Conservation (phyloP, 2,329 filamentous ascomycete species). For the Diaporthe citri region DNA sequence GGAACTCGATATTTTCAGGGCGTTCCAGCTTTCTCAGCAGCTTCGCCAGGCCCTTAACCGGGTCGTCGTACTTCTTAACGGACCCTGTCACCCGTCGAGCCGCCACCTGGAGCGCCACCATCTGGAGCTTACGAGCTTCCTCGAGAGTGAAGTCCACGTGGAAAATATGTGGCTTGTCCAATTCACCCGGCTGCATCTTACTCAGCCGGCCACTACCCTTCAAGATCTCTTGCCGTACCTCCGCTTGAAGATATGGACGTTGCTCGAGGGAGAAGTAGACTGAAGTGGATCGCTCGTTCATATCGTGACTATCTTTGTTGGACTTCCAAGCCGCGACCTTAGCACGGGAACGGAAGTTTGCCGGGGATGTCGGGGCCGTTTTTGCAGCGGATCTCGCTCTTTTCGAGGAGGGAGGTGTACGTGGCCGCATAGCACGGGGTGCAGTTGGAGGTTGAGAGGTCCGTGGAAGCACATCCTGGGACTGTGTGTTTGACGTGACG, state of each 20-base stretch:
- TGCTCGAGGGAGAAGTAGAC: slow-evolving; percentile 33
- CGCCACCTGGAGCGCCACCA: slow-evolving; percentile 24
- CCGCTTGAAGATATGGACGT: slow-evolving; percentile 45
- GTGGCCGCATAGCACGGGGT: neutral
- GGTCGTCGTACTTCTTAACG: slow-evolving; percentile 37
- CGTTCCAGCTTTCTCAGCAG: slow-evolving; percentile 36
- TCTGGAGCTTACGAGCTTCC: slow-evolving; percentile 49
- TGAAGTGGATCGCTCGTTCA: neutral
- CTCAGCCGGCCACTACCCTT: slow-evolving; percentile 40
- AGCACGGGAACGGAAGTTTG: slow-evolving; percentile 39
- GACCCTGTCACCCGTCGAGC: slow-evolving; percentile 20
- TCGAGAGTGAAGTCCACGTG: slow-evolving; percentile 61
- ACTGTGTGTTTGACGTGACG: neutral
- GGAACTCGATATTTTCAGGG: neutral
- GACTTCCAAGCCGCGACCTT: slow-evolving; percentile 42
- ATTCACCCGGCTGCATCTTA: slow-evolving; percentile 18
- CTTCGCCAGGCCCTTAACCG: slow-evolving; percentile 40
- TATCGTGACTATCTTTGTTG: neutral
- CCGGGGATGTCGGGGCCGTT: slow-evolving; percentile 33
- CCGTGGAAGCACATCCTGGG: neutral
- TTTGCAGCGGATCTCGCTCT: slow-evolving; percentile 41
- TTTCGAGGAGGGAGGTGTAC: slow-evolving; percentile 44
- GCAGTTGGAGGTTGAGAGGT: neutral
- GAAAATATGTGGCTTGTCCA: slow-evolving; percentile 44
- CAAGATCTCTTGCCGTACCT: slow-evolving; percentile 41